Percentiles rank a stretch among this genome's conserved stretches.
phyloP scores from a whole-genome alignment of 805 yeast genomes.

The Candida stauntonica region DNA sequence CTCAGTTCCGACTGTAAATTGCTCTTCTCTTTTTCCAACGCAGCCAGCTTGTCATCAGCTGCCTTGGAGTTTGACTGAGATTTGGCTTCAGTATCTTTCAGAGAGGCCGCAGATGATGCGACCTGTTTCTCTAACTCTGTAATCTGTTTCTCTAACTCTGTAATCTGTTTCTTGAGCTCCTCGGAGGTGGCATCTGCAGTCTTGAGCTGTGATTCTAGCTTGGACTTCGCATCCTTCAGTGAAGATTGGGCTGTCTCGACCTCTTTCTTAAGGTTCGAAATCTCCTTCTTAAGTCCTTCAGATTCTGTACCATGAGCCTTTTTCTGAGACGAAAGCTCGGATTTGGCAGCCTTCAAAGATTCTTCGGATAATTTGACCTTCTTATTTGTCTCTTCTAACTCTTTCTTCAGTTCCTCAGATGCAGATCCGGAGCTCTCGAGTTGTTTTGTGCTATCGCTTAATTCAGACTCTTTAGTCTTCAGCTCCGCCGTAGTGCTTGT shows the following conservation, averaged over 20 bases:
- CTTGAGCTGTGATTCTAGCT: neutral
- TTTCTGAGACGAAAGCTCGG: too few species aligned
- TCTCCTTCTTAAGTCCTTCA: neutral
- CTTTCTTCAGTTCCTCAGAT: neutral
- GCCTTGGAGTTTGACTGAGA: too few species aligned
- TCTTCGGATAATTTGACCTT: slow-evolving; percentile 1
- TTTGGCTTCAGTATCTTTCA: too few species aligned
- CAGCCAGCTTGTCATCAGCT: too few species aligned
- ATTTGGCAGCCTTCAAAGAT: too few species aligned
- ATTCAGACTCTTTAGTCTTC: neutral
- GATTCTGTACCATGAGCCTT: neutral
- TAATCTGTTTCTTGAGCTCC: neutral
- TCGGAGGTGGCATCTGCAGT: too few species aligned
- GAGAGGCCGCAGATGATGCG: neutral
- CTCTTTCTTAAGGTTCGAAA: slow-evolving; percentile 7
- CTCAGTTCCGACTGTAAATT: neutral
- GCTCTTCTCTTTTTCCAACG: neutral
- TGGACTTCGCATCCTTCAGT: neutral
- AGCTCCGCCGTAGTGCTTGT: neutral
- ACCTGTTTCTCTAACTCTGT: neutral
- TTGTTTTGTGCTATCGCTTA: slow-evolving; percentile 2
- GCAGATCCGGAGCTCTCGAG: neutral
- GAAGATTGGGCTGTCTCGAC: neutral
- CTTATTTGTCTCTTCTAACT: slow-evolving; percentile 2
- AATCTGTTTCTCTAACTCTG: neutral